These are phyloP conservation scores for Begonia loranthoides DNA, from an alignment of 306 rosid genomes.

Conservation along the genomic window DNA sequence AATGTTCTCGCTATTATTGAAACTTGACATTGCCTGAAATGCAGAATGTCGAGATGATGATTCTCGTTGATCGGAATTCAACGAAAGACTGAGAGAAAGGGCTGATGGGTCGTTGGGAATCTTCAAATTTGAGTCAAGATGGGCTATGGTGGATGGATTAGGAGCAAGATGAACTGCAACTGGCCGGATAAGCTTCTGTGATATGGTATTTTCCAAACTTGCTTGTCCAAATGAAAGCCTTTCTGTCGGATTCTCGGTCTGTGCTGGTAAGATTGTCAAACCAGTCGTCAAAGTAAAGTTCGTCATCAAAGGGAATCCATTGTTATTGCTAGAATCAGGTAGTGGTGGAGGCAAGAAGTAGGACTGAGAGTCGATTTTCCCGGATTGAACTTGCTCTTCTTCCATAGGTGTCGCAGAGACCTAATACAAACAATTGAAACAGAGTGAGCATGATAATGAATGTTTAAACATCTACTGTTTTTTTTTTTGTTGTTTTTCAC, in stretches of 20 bases:
- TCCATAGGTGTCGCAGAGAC: constrained; percentile 59
- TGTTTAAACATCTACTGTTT: background rate
- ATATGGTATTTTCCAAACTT: constrained; percentile 19
- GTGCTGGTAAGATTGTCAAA: constrained; percentile 17
- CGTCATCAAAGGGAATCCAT: constrained; percentile 36
- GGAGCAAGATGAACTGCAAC: constrained; percentile 19
- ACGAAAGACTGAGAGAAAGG: constrained; percentile 60
- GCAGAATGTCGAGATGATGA: constrained; percentile 39
- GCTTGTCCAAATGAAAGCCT: constrained; percentile 37
- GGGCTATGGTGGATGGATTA: constrained; percentile 18
- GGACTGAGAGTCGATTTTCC: constrained; percentile 34
- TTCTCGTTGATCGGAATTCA: constrained; percentile 41
- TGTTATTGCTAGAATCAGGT: constrained; percentile 31
- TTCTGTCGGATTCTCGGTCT: constrained; percentile 32
- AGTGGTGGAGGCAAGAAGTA: constrained; percentile 23
- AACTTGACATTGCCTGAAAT: constrained; percentile 41
- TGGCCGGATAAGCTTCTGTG: constrained; percentile 26
- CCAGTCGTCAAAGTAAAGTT: constrained; percentile 10
- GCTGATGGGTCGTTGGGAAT: constrained; percentile 32
- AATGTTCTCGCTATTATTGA: constrained; percentile 54
- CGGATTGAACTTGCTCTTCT: constrained; percentile 46
- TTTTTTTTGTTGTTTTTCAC: too few relatives aligned
- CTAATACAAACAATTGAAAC: constrained; percentile 23
- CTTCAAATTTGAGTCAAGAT: constrained; percentile 25
- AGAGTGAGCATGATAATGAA: constrained; percentile 1